Evolutionary conservation across 768 basidiomycete species (phyloP), one percentile per base, ranked within the genome.

Genomic region (Tulasnella sp.): DNA sequence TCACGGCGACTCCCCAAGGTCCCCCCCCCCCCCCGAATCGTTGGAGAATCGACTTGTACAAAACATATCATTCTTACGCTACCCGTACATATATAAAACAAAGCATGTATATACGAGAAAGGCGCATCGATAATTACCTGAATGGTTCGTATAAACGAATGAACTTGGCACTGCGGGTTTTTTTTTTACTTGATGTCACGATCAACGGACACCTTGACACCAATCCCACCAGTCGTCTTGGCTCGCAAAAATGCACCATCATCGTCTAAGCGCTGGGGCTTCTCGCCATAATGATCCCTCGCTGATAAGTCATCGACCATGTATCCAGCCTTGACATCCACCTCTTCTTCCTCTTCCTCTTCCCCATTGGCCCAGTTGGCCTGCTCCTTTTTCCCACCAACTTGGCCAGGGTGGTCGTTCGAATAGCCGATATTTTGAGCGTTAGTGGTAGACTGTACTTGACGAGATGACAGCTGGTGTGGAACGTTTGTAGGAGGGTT

Each of bases 171-270:
- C 7, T 38, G 7, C 34, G 5, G 7, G 7, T 27, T 29, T 7
- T 10, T 21, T 19, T 10, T 54, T 42, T 79, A 81, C 25, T 78
- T 78, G 51, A 81, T 72, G 63, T 82, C 75, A 42, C 76, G 69
- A 60, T 82, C 76, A 54, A 82, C 75, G 0, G 80, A 81, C 58
- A 82, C 73, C 64, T 80, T 81, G 34, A 82, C 79, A n/a, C 80
- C 80, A 42, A 68, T 66, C 11, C 68, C 64, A 0, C 65, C 61
- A 27, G 67, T 64, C 34, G 63, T 53, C 54, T 30, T 27, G 25
- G 38, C 31, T 31, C 64, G 53, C 38, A 64, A 67, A 0, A 65
- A 61, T 4, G 70, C 67, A 22, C 52, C 60, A 24, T 67, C 65
- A n/a, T 69, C 70, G 24, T 65, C 60, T 52, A 7, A 31, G 8